Conservation (phyloP, 2,329 filamentous ascomycete species). For the Xylariaceae sp. region DNA sequence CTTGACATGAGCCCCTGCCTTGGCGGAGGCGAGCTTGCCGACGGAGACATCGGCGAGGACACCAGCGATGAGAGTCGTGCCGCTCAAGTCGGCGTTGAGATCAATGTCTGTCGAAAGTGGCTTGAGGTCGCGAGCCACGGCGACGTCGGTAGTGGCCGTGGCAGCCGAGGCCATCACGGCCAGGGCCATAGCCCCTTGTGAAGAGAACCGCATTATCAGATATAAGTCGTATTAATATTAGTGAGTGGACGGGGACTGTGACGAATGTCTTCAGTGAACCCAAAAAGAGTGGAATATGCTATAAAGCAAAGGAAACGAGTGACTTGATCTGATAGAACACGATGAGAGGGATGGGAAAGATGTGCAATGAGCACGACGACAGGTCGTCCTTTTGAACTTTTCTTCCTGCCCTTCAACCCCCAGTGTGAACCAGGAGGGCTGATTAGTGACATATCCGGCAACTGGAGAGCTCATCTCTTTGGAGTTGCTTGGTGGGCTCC, state of each 20-base stretch:
- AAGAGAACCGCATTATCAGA: constrained; percentile 28
- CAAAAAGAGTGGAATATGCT: constrained; percentile 22
- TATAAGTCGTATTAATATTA: constrained; percentile 10
- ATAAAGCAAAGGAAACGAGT: constrained; percentile 25
- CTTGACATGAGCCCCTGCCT: constrained; percentile 25
- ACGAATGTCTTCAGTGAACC: constrained; percentile 14
- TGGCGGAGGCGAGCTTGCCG: constrained; percentile 35
- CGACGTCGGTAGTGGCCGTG: constrained; percentile 1
- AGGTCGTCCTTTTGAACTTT: constrained; percentile 23
- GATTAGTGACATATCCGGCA: too few species aligned
- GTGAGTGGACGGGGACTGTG: constrained; percentile 31
- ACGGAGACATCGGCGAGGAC: constrained; percentile 30
- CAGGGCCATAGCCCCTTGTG: constrained; percentile 24
- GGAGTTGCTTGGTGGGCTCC: too few species aligned
- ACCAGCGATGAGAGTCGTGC: constrained; percentile 24
- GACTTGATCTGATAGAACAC: constrained; percentile 24
- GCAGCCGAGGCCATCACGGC: constrained; percentile 29
- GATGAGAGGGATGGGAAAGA: constrained; percentile 17
- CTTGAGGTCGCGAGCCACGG: constrained; percentile 13
- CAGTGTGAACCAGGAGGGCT: neutral
- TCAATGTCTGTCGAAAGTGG: constrained; percentile 23
- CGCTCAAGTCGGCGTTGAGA: constrained; percentile 25
- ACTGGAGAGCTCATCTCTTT: too few species aligned
- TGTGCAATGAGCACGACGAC: constrained; percentile 12
- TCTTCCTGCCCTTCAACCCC: constrained; percentile 13